Evolutionary conservation across 1,284 basidiomycete genomes (phyloP).

Genomic region (Austropuccinia psidii): DNA sequence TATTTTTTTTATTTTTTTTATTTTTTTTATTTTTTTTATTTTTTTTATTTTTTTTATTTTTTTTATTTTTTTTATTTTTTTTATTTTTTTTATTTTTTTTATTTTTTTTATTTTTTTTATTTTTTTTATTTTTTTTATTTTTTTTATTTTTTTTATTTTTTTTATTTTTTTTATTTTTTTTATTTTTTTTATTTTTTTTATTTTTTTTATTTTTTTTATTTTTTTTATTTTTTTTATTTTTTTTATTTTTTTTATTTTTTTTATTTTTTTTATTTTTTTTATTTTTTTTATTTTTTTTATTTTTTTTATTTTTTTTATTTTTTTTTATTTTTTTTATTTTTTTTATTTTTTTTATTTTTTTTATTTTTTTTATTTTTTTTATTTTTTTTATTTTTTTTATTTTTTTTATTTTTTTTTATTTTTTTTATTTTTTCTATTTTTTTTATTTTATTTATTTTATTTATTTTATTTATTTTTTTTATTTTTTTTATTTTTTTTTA

Average conservation of each 20-base stretch:
- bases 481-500: background rate
- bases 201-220: background rate
- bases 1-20: background rate
- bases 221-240: background rate
- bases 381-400: background rate
- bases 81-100: background rate
- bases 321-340: background rate
- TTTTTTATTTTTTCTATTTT: background rate
- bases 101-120: background rate
- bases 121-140: background rate
- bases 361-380: background rate
- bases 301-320: background rate
- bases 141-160: background rate
- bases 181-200: background rate
- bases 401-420: background rate
- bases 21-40: background rate
- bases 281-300: background rate
- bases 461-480: background rate
- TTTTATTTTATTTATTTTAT: background rate
- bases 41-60: background rate
- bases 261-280: background rate
- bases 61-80: background rate
- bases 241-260: background rate
- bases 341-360: background rate
- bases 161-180: background rate